These are phyloP conservation scores for Ceratobasidium papillatum DNA, from an alignment of 1,284 basidiomycete genomes.

Conservation along the genomic window DNA sequence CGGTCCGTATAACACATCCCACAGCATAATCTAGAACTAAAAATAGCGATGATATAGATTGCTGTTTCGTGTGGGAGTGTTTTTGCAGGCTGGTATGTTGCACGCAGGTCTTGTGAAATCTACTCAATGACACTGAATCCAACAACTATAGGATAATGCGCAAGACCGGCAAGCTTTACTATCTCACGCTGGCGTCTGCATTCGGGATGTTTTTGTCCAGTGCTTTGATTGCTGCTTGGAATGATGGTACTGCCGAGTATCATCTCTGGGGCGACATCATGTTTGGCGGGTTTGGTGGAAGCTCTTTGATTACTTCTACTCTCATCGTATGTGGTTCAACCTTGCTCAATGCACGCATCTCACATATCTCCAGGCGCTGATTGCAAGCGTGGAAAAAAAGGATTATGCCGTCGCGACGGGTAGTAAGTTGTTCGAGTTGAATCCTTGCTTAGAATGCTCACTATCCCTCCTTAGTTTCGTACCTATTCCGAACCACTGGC, in stretches of 20 bases:
- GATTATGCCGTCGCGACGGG: slow-evolving; percentile 88
- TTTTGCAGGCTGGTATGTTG: slow-evolving; percentile 78
- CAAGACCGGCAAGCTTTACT: slow-evolving; percentile 81
- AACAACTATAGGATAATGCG: slow-evolving; percentile 61
- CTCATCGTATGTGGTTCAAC: slow-evolving; percentile 65
- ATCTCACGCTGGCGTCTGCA: slow-evolving; percentile 69
- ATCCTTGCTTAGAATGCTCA: not conserved
- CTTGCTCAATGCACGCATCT: slow-evolving; percentile 45
- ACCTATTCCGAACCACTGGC: slow-evolving; percentile 88
- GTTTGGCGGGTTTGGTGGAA: slow-evolving; percentile 83
- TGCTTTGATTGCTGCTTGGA: slow-evolving; percentile 65
- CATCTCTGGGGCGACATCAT: slow-evolving; percentile 81
- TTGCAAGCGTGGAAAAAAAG: slow-evolving; percentile 79
- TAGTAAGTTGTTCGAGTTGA: slow-evolving; percentile 63
- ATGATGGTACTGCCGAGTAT: slow-evolving; percentile 65
- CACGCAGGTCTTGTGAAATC: not conserved
- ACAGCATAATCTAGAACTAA: not conserved
- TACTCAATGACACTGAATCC: not conserved
- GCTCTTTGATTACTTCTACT: slow-evolving; percentile 82
- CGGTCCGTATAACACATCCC: slow-evolving; percentile 11
- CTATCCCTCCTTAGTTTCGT: slow-evolving; percentile 70
- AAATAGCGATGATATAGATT: slow-evolving; percentile 55
- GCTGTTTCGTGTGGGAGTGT: slow-evolving; percentile 83
- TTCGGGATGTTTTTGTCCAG: slow-evolving; percentile 64
- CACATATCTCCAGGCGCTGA: slow-evolving; percentile 71